Percentiles rank a stretch among this genome's conserved stretches.
These are phyloP conservation scores for Kwoniella heveanensis DNA, from an alignment of 768 basidiomycete species.

Conservation along the genomic window DNA sequence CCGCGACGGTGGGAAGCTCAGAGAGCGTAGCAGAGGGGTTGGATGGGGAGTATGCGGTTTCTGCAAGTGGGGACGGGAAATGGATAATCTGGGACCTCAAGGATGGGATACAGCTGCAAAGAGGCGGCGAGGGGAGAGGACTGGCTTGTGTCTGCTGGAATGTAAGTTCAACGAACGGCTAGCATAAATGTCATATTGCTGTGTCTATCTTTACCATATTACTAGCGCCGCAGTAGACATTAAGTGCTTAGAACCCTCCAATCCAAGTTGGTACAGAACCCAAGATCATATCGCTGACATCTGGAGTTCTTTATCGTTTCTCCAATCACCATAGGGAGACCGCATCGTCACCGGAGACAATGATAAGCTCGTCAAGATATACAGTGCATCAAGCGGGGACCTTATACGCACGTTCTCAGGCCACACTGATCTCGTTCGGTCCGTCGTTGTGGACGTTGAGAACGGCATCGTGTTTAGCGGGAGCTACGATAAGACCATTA, in stretches of 20 bases:
- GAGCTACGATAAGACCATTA: slow-evolving; percentile 42
- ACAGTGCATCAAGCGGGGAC: slow-evolving; percentile 8
- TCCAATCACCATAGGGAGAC: slow-evolving; percentile 22
- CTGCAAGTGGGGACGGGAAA: slow-evolving; percentile 32
- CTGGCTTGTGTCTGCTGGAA: slow-evolving; percentile 43
- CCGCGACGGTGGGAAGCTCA: no score
- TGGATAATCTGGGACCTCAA: slow-evolving; percentile 38
- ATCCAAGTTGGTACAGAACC: no score
- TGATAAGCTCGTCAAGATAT: slow-evolving; percentile 34
- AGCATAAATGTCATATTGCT: no score
- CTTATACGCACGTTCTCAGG: slow-evolving; percentile 29
- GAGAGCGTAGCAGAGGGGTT: background rate
- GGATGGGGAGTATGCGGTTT: slow-evolving; percentile 15
- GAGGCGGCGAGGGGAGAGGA: slow-evolving; percentile 22
- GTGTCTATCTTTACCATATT: no score
- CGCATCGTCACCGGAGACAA: slow-evolving; percentile 34
- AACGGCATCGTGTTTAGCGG: slow-evolving; percentile 31
- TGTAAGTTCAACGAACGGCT: slow-evolving; percentile 22
- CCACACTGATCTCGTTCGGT: slow-evolving; percentile 37
- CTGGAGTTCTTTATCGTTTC: no score
- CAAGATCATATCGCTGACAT: no score
- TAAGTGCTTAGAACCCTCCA: no score
- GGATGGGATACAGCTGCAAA: slow-evolving; percentile 8
- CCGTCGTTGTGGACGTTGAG: slow-evolving; percentile 24
- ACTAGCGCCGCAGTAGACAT: no score